A percentile compares a stretch with the other conserved stretches of the same genome.
phyloP scores from a whole-genome alignment of 2,329 filamentous ascomycete species.

The Truncatella angustata region DNA sequence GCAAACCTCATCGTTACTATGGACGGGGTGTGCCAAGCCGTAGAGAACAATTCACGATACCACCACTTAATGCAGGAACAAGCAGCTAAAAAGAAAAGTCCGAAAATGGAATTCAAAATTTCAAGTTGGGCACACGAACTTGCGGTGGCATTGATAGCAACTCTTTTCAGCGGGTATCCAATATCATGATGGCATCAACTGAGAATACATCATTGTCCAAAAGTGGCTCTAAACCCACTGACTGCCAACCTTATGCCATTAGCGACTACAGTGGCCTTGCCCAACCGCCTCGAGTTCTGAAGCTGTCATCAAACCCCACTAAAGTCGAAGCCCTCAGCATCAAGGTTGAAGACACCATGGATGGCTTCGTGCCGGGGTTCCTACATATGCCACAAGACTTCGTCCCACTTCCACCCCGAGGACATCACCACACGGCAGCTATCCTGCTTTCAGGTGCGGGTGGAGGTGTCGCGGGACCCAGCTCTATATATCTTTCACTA shows the following conservation, averaged over 20 bases:
- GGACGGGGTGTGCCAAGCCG: no score
- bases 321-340: not conserved
- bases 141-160: not conserved
- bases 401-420: slow-evolving; percentile 29
- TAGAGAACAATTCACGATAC: no score
- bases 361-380: slow-evolving; percentile 24
- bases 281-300: not conserved
- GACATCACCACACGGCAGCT: not conserved
- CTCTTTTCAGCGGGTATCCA: not conserved
- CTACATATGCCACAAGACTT: slow-evolving; percentile 31
- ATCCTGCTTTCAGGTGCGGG: not conserved
- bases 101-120: no score
- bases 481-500: slow-evolving; percentile 37
- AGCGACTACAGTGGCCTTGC: not conserved
- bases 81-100: no score
- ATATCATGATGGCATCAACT: not conserved
- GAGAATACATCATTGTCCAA: not conserved
- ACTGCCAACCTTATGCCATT: not conserved
- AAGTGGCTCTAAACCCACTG: not conserved
- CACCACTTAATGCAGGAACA: no score
- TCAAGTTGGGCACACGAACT: not conserved
- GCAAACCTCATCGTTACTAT: not conserved
- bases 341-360: not conserved
- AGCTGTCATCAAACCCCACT: not conserved
- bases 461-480: slow-evolving; percentile 31